phyloP scores from a whole-genome alignment of 352 stramenopile species.

The Phytophthora chlamydospora region DNA sequence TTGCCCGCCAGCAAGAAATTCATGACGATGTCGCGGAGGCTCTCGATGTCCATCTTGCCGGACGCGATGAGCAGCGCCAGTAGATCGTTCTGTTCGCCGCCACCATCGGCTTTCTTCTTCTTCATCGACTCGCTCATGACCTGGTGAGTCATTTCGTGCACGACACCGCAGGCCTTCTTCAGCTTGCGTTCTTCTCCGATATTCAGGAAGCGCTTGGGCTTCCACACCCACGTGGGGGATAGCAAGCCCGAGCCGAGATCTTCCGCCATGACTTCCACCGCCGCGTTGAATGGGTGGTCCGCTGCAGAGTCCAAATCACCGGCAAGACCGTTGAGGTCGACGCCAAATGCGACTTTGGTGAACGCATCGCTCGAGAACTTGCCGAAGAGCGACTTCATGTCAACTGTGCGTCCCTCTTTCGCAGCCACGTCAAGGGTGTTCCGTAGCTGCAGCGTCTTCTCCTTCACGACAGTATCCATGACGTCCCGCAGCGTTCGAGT shows the following conservation, averaged over 20 bases:
- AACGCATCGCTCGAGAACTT: conserved; percentile 70
- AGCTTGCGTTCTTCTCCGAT: conserved; percentile 32
- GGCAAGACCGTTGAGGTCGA: conserved; percentile 35
- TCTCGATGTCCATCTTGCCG: no score
- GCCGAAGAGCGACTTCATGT: conserved; percentile 40
- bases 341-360: conserved; percentile 63
- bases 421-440: background rate
- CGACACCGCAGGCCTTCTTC: conserved; percentile 19
- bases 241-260: conserved; percentile 29
- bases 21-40: no score
- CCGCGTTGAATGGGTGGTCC: conserved; percentile 19
- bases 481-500: conserved; percentile 21
- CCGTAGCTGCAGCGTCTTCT: conserved; percentile 10
- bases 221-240: conserved; percentile 36
- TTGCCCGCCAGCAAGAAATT: no score
- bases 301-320: background rate
- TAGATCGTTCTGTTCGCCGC: no score
- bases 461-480: conserved; percentile 12
- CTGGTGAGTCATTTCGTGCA: conserved; percentile 24
- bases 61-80: no score
- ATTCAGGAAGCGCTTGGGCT: conserved; percentile 29
- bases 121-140: conserved; percentile 4
- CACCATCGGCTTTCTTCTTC: no score
- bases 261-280: conserved; percentile 22
- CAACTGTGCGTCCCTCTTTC: conserved; percentile 1